Conservation (phyloP, 148 eudicot species). For the Rhododendron molle region DNA sequence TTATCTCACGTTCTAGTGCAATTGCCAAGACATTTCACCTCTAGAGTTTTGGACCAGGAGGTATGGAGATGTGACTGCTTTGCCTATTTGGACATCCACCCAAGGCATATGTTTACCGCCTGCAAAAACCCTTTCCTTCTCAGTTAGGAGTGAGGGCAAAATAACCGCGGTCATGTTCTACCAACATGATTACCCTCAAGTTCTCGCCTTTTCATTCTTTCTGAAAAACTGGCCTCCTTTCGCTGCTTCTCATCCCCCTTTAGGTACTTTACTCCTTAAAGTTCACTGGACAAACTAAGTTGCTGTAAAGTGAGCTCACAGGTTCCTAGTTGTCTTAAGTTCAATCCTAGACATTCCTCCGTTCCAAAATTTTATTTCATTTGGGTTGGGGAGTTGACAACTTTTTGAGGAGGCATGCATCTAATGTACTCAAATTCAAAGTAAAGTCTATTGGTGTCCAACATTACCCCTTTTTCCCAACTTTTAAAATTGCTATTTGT, state of each 20-base stretch:
- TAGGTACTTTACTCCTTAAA: background rate
- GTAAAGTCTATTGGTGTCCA: background rate
- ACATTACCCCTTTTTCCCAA: background rate
- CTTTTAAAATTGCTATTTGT: background rate
- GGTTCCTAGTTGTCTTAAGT: background rate
- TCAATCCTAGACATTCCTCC: background rate
- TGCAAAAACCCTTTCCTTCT: background rate
- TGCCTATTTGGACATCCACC: background rate
- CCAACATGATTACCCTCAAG: background rate
- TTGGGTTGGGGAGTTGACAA: background rate
- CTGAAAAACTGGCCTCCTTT: background rate
- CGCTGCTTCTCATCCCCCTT: background rate
- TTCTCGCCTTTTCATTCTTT: background rate
- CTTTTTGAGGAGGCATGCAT: background rate
- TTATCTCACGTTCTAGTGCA: background rate
- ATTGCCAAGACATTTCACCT: background rate
- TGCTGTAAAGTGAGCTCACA: background rate
- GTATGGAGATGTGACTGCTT: background rate
- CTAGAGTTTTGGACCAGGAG: no score
- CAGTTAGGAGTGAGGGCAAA: background rate
- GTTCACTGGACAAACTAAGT: background rate
- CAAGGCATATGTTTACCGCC: background rate
- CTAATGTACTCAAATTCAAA: background rate
- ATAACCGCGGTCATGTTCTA: background rate
- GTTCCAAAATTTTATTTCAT: background rate